Conservation (phyloP, 2,329 filamentous ascomycete genomes). For the Epicoccum nigrum region DNA sequence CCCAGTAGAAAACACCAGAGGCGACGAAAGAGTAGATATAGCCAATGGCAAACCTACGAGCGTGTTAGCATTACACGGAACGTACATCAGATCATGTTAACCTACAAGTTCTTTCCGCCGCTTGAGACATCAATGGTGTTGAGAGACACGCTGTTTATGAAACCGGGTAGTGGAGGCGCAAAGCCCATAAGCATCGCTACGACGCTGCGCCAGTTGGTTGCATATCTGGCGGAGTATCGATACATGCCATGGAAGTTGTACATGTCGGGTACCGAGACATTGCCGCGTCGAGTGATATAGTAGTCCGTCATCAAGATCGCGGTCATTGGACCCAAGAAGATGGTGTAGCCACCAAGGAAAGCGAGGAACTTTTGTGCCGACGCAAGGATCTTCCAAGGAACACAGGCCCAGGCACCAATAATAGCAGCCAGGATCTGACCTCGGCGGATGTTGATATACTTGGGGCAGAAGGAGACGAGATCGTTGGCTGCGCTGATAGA, state of each 20-base stretch:
- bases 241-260: conserved; percentile 37
- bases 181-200: conserved; percentile 33
- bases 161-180: conserved; percentile 31
- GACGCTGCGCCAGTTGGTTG: conserved; percentile 33
- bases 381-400: conserved; percentile 48
- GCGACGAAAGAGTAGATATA: conserved; percentile 47
- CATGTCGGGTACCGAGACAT: conserved; percentile 32
- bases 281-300: conserved; percentile 30
- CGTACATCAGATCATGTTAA: conserved; percentile 2
- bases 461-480: conserved; percentile 28
- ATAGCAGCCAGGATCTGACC: conserved; percentile 45
- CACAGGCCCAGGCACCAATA: conserved; percentile 47
- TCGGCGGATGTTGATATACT: conserved; percentile 36
- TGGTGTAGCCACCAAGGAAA: conserved; percentile 39
- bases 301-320: conserved; percentile 33
- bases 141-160: conserved; percentile 29
- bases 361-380: conserved; percentile 45
- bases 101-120: conserved; percentile 36
- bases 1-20: conserved; percentile 44
- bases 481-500: conserved; percentile 35
- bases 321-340: conserved; percentile 36
- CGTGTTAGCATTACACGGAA: too few species aligned
- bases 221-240: conserved; percentile 29
- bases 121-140: conserved; percentile 22
- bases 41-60: conserved; percentile 40